Percentiles rank a stretch among this genome's conserved stretches.
phyloP scores from a whole-genome alignment of 306 rosid genomes.

The Heteromeles arbutifolia region DNA sequence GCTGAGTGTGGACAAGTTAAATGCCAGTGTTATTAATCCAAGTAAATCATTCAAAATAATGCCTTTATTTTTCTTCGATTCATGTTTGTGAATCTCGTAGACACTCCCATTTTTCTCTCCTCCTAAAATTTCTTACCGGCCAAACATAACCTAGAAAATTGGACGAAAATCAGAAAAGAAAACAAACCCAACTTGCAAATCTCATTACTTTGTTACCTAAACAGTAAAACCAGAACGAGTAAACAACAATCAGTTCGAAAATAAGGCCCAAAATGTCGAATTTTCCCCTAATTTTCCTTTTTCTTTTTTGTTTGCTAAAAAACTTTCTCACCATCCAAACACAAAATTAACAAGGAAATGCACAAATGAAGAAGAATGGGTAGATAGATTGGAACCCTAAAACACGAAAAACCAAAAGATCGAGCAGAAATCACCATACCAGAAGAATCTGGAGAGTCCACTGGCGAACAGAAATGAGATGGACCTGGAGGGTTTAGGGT shows the following conservation, averaged over 20 bases:
- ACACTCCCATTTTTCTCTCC: background rate
- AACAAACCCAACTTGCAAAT: background rate
- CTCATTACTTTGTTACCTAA: background rate
- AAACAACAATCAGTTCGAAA: background rate
- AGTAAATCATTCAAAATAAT: background rate
- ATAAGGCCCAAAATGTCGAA: background rate
- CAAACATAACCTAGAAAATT: background rate
- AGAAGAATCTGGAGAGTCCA: background rate
- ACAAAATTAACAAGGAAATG: background rate
- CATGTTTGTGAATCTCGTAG: background rate
- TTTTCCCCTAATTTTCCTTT: background rate
- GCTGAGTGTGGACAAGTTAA: background rate
- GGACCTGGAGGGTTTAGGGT: constrained; percentile 6
- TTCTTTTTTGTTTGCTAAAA: background rate
- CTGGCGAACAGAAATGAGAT: background rate
- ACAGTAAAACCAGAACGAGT: background rate
- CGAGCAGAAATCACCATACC: background rate
- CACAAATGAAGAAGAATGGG: background rate
- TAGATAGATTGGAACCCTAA: background rate
- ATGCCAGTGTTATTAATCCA: background rate
- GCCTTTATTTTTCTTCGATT: too few species aligned
- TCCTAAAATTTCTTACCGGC: background rate
- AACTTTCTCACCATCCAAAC: background rate
- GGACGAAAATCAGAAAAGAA: background rate
- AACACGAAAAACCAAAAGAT: background rate